Evolutionary conservation across 2,329 filamentous ascomycete genomes (phyloP), one percentile per base, ranked within the genome.

Genomic region (Pestalotiopsis sp.): DNA sequence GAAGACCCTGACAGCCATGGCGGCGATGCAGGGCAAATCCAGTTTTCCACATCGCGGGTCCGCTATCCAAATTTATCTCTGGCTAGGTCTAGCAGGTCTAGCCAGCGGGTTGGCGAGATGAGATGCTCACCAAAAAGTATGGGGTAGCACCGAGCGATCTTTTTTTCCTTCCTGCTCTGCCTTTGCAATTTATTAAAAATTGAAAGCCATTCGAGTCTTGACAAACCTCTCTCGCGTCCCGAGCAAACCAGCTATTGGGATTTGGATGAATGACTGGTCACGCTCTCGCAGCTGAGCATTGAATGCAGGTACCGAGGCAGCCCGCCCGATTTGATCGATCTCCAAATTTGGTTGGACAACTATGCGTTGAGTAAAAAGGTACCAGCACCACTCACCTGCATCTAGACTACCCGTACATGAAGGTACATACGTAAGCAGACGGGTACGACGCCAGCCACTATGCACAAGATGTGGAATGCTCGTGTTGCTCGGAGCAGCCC

Each of bases 91-190:
- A 59, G 57, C 23, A 36, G 12, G 23, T 27, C 57, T 36, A 39
- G 59, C 31, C 59, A 62, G 36, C 59, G 59, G 59, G 59, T 39
- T 62, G 59, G 59, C 59, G 59, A 62, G 59, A 62, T 62, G 59
- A 62, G 27, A 20, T 62, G 27, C 59, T 36, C 25, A 20, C 36
- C 27, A 36, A 12, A 41, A 62, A 62, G 59, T 62, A 62, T 62
- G 59, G 59, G 59, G 59, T 62, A 62, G 13, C 23, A 59, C 59
- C 59, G 59, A 12, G 20, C 45, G 17, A 9, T 20, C 45, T 52
- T n/a, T 52, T 52, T 9, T 52, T 52, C 17, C 17, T 7, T 17
- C 9, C 3, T 52, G n/a, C 14, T n/a, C 20, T 52, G 17, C 45
- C 45, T 52, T 52, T 52, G 17, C 45, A 52, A n/a, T 17, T n/a